A percentile compares a stretch with the other conserved stretches of the same genome.
These are phyloP conservation scores for Microbotryum lychnidis-dioicae DNA, from an alignment of 1,284 basidiomycete genomes.

Conservation along the genomic window DNA sequence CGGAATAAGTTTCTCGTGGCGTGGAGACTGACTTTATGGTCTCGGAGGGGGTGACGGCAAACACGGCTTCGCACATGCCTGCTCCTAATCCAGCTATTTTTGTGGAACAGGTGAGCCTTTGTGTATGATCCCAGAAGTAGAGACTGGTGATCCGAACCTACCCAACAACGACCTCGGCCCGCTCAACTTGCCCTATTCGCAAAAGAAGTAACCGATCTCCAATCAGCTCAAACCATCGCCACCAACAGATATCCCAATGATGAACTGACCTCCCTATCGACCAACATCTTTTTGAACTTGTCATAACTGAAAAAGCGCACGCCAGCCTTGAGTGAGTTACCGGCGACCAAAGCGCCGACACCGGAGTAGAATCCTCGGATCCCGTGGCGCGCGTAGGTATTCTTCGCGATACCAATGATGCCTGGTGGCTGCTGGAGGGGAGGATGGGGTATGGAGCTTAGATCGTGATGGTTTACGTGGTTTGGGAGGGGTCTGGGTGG, in stretches of 20 bases:
- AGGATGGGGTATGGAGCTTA: neutral
- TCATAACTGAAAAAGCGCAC: conserved; percentile 94
- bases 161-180: conserved; percentile 74
- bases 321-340: conserved; percentile 83
- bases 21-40: conserved; percentile 76
- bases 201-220: neutral
- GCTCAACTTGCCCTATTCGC: conserved; percentile 72
- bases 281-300: conserved; percentile 75
- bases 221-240: neutral
- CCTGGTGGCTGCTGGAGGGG: conserved; percentile 35
- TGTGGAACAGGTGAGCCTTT: neutral
- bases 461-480: neutral
- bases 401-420: conserved; percentile 38
- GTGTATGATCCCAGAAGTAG: conserved; percentile 1
- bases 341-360: conserved; percentile 65
- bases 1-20: neutral
- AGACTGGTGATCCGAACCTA: conserved; percentile 40
- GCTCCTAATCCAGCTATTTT: conserved; percentile 78
- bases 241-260: no score
- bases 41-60: conserved; percentile 94
- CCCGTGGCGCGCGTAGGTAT: conserved; percentile 39
- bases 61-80: conserved; percentile 85
- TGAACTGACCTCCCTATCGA: conserved; percentile 62
- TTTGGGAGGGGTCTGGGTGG: neutral
- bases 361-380: conserved; percentile 39